These are phyloP conservation scores for Mycena vitilis DNA, from an alignment of 768 basidiomycete species.

Conservation along the genomic window DNA sequence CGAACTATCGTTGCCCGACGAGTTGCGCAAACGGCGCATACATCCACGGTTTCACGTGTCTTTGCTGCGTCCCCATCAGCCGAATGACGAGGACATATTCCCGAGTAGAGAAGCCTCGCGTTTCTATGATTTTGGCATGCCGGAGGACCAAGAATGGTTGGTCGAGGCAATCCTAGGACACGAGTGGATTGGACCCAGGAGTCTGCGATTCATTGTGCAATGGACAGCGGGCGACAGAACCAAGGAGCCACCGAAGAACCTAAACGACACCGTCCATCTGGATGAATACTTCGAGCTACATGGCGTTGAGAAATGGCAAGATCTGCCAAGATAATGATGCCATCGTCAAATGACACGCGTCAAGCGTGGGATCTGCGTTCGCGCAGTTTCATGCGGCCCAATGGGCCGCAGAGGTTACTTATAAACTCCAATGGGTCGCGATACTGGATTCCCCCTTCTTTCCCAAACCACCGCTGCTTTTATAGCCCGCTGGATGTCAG, in stretches of 20 bases:
- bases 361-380: too few relatives aligned
- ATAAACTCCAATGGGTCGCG: too few relatives aligned
- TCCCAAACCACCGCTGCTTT: too few relatives aligned
- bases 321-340: background rate
- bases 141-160: slow-evolving; percentile 49
- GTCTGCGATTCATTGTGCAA: slow-evolving; percentile 40
- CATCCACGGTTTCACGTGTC: slow-evolving; percentile 50
- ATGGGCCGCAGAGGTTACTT: too few relatives aligned
- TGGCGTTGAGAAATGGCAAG: background rate
- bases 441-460: too few relatives aligned
- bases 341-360: background rate
- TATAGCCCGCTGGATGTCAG: too few relatives aligned
- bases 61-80: slow-evolving; percentile 36
- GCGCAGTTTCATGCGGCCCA: too few relatives aligned
- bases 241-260: slow-evolving; percentile 42
- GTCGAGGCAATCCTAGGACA: slow-evolving; percentile 47
- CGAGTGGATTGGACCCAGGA: background rate
- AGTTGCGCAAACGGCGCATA: slow-evolving; percentile 40
- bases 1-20: slow-evolving; percentile 32
- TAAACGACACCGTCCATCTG: slow-evolving; percentile 26
- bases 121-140: slow-evolving; percentile 50
- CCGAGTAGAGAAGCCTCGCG: slow-evolving; percentile 30
- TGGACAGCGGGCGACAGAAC: slow-evolving; percentile 48
- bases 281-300: background rate
- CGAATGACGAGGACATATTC: too few relatives aligned